Conservation (phyloP, 2,329 filamentous ascomycete genomes). For the Kalaharituber pfeilii region DNA sequence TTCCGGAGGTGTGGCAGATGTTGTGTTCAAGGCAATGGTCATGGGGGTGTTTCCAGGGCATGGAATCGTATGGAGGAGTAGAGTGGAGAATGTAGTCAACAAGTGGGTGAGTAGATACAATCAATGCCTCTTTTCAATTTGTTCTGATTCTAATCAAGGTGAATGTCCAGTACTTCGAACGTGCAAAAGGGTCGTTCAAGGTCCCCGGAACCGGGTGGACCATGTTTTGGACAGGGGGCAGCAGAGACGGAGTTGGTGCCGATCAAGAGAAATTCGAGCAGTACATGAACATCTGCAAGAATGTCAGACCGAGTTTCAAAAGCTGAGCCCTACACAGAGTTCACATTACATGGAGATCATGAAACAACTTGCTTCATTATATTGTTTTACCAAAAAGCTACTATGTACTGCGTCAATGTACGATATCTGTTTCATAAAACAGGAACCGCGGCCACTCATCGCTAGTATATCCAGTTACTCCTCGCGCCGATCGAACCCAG, state of each 20-base stretch:
- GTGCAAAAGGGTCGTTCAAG: slow-evolving; percentile 68
- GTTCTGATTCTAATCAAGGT: too few relatives aligned
- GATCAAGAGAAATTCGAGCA: slow-evolving; percentile 30
- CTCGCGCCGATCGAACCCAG: too few relatives aligned
- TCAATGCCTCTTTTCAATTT: neutral
- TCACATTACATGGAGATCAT: too few relatives aligned
- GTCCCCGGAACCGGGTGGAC: slow-evolving; percentile 73
- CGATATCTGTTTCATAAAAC: too few relatives aligned
- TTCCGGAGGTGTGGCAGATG: slow-evolving; percentile 78
- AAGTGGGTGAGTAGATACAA: slow-evolving; percentile 42
- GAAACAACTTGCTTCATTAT: too few relatives aligned
- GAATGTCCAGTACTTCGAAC: slow-evolving; percentile 62
- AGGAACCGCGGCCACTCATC: too few relatives aligned
- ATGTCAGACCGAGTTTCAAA: slow-evolving; percentile 32
- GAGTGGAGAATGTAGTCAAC: slow-evolving; percentile 86
- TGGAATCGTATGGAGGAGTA: slow-evolving; percentile 76
- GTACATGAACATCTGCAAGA: slow-evolving; percentile 33
- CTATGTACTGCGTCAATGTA: too few relatives aligned
- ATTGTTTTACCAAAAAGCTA: too few relatives aligned
- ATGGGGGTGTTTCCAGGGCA: slow-evolving; percentile 65
- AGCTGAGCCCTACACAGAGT: too few relatives aligned
- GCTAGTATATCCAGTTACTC: too few relatives aligned
- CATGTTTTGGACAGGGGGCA: slow-evolving; percentile 91
- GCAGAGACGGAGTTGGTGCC: slow-evolving; percentile 31
- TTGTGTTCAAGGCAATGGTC: slow-evolving; percentile 93